These are phyloP conservation scores for Haplosporangium gracile DNA, from an alignment of 192 early-diverging fungal genomes.

Conservation along the genomic window DNA sequence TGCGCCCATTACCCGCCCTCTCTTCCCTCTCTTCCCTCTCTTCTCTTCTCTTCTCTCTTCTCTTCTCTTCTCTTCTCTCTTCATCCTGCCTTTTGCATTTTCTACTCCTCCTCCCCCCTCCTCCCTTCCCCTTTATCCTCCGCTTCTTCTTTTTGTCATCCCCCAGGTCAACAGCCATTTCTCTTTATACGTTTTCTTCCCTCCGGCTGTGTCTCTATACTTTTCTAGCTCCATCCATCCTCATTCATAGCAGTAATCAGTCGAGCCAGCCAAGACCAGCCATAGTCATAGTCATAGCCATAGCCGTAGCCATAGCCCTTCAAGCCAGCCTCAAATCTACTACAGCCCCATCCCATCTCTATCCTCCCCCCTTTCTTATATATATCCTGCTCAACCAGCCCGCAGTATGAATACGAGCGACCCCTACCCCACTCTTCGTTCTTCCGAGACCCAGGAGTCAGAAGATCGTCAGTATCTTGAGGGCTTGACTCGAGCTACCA, in stretches of 20 bases:
- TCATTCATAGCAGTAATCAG: too few species aligned
- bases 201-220: not conserved
- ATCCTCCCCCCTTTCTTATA: not conserved
- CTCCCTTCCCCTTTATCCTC: not conserved
- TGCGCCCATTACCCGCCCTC: constrained; percentile 3
- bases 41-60: not conserved
- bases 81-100: not conserved
- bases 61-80: constrained; percentile 3
- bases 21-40: not conserved
- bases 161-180: not conserved
- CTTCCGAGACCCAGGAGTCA: constrained; percentile 10
- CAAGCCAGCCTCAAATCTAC: not conserved
- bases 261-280: too few species aligned
- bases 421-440: not conserved
- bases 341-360: not conserved
- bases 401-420: constrained; percentile 3
- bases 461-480: constrained; percentile 21
- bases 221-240: not conserved
- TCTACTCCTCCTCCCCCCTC: not conserved
- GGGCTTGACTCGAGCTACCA: not conserved
- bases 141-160: not conserved
- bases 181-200: not conserved
- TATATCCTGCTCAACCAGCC: not conserved
- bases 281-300: too few species aligned
- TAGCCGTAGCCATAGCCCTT: too few species aligned